Conservation (phyloP, 371 early-diverging fungal species). For the Rhizopus stolonifer region DNA sequence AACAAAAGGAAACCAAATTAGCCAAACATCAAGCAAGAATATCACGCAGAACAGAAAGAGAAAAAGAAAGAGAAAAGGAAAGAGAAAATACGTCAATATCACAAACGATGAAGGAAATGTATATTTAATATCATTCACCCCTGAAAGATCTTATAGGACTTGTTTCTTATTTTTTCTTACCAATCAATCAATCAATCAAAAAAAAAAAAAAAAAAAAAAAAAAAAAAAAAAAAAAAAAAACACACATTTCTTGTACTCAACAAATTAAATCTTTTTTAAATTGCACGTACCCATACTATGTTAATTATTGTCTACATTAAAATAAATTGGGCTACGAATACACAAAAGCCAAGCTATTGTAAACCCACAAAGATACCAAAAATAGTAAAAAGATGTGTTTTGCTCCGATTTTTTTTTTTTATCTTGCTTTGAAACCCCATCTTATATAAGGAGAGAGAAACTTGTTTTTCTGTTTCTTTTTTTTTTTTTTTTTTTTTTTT, state of each 20-base stretch:
- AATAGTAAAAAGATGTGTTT: too few species aligned
- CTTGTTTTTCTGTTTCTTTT: constrained; percentile 4
- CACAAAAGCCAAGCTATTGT: too few species aligned
- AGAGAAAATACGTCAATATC: background rate
- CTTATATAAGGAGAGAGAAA: constrained; percentile 1
- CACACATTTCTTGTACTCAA: too few species aligned
- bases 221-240: too few species aligned
- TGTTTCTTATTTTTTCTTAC: background rate
- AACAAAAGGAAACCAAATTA: constrained; percentile 29
- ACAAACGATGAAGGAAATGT: constrained; percentile 31
- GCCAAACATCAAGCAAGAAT: constrained; percentile 21
- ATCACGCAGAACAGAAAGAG: constrained; percentile 8
- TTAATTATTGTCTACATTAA: too few species aligned
- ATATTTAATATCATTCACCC: constrained; percentile 16
- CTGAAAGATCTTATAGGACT: background rate
- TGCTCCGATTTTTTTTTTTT: too few species aligned
- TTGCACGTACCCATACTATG: too few species aligned
- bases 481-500: background rate
- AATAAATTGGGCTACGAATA: too few species aligned
- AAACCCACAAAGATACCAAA: too few species aligned
- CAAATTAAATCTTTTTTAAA: too few species aligned
- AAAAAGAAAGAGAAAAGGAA: constrained; percentile 3
- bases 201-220: too few species aligned
- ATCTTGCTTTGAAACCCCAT: too few species aligned
- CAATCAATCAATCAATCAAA: background rate